These are phyloP conservation scores for Nymphaea thermarum DNA, from an alignment of 164 flowering plant genomes.

Conservation along the genomic window DNA sequence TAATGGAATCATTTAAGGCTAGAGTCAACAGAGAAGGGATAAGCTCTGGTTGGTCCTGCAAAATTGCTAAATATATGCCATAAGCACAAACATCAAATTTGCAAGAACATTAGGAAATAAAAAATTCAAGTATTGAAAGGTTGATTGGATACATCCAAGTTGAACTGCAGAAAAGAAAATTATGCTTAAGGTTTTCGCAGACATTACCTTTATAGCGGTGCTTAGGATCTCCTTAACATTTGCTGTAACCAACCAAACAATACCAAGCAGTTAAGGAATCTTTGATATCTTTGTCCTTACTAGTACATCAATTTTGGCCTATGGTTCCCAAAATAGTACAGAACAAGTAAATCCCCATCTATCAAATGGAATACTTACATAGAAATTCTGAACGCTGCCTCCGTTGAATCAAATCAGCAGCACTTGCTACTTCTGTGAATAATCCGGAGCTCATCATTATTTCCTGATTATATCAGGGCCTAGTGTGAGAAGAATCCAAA, in stretches of 20 bases:
- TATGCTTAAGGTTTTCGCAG: background rate
- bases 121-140: background rate
- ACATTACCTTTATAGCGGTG: slow-evolving; percentile 45
- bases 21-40: slow-evolving; percentile 60
- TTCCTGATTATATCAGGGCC: slow-evolving; percentile 34
- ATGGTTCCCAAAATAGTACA: background rate
- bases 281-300: background rate
- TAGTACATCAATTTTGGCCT: background rate
- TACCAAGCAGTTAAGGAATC: background rate
- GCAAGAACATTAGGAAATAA: background rate
- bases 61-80: background rate
- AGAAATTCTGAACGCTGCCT: slow-evolving; percentile 78
- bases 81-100: background rate
- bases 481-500: background rate
- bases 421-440: slow-evolving; percentile 45
- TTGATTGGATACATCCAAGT: background rate
- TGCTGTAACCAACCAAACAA: slow-evolving; percentile 27
- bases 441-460: slow-evolving; percentile 45
- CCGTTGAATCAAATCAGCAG: slow-evolving; percentile 91
- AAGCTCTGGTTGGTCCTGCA: slow-evolving; percentile 56
- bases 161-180: background rate
- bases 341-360: background rate
- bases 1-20: slow-evolving; percentile 70
- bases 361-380: slow-evolving; percentile 32
- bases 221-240: slow-evolving; percentile 45